phyloP scores from a whole-genome alignment of 345 rosid genomes.

The Syzygium aqueum region DNA sequence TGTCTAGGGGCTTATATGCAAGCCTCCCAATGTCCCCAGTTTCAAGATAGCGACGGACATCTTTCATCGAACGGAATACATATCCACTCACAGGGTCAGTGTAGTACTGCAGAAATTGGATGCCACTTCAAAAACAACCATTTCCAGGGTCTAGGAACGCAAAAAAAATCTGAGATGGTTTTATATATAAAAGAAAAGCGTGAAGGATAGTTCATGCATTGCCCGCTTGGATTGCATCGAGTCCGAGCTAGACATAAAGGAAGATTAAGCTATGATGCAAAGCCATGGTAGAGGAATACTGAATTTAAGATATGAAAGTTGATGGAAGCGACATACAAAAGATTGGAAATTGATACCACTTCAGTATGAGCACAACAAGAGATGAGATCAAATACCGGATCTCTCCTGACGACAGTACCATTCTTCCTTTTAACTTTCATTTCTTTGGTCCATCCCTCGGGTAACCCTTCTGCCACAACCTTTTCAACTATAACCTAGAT shows the following conservation, averaged over 20 bases:
- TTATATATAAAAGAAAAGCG: background rate
- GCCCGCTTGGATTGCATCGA: background rate
- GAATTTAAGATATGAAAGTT: background rate
- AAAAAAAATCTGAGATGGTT: background rate
- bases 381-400: slow-evolving; percentile 42
- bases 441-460: slow-evolving; percentile 87
- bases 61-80: slow-evolving; percentile 78
- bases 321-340: background rate
- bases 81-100: slow-evolving; percentile 71
- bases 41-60: slow-evolving; percentile 59
- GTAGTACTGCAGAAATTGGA: slow-evolving; percentile 49
- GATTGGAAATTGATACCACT: background rate
- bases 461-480: slow-evolving; percentile 65
- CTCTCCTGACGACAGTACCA: slow-evolving; percentile 40
- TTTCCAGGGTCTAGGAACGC: background rate
- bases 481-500: slow-evolving; percentile 51
- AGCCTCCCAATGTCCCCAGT: slow-evolving; percentile 55
- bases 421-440: slow-evolving; percentile 45
- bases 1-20: slow-evolving; percentile 49
- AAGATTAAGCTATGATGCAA: background rate
- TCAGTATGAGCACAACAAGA: slow-evolving; percentile 3
- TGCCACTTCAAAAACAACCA: background rate
- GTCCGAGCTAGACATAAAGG: background rate
- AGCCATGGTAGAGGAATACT: background rate
- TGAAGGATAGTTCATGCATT: background rate